These are phyloP conservation scores for Trypanosoma grayi DNA, from an alignment of 208 protist genomes.

Conservation along the genomic window DNA sequence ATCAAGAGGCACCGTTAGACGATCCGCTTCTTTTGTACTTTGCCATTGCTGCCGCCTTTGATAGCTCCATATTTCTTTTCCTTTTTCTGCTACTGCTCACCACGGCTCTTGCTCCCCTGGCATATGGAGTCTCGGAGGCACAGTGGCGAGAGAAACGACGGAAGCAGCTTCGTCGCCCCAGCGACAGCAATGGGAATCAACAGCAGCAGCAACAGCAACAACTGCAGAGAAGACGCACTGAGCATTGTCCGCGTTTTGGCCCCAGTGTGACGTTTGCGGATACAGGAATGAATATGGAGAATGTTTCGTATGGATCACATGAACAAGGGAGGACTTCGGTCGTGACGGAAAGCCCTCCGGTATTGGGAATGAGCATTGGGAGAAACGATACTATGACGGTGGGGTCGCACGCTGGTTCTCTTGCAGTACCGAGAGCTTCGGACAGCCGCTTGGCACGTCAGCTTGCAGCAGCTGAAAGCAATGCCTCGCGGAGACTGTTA, in stretches of 20 bases:
- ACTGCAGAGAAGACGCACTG: background rate
- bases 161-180: conserved; percentile 7
- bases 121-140: conserved; percentile 35
- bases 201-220: background rate
- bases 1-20: conserved; percentile 1
- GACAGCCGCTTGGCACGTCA: background rate
- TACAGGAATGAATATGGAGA: too few species aligned
- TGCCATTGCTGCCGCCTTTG: conserved; percentile 14
- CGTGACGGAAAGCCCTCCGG: too few species aligned
- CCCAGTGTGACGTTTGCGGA: background rate
- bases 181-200: background rate
- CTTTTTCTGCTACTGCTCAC: conserved; percentile 43
- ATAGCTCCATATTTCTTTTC: conserved; percentile 39
- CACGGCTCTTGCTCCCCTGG: conserved; percentile 32
- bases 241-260: background rate
- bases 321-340: too few species aligned
- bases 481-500: background rate
- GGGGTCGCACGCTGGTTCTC: too few species aligned
- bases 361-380: too few species aligned
- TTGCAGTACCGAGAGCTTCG: background rate
- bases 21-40: conserved; percentile 16
- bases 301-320: too few species aligned
- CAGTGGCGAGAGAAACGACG: conserved; percentile 29
- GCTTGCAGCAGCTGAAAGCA: background rate
- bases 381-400: too few species aligned